Evolutionary conservation across 352 stramenopile genomes (phyloP).

Genomic region (Blastocystis sp.): DNA sequence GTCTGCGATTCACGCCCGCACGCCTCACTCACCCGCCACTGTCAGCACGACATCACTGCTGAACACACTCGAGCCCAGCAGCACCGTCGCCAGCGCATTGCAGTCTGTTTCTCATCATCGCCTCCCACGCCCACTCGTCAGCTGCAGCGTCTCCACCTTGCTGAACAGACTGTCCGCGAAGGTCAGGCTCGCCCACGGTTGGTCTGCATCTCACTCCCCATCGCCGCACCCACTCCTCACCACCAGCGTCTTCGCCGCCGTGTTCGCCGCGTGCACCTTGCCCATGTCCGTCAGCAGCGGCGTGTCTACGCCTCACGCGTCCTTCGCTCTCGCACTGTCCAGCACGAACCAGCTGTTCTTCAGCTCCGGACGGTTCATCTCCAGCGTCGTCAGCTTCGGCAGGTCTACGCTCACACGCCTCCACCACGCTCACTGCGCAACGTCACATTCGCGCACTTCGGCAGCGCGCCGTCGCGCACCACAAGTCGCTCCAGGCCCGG

Average conservation of each 20-base stretch:
- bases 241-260: not conserved
- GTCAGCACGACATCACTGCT: not conserved
- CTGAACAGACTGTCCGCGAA: not conserved
- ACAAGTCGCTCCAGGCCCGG: not conserved
- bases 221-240: not conserved
- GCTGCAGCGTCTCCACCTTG: not conserved
- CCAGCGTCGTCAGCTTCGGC: not conserved
- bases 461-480: not conserved
- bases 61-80: not conserved
- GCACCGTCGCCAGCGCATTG: not conserved
- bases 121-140: not conserved
- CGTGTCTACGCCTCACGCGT: not conserved
- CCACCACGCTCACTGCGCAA: not conserved
- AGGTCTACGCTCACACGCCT: not conserved
- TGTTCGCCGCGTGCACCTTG: not conserved
- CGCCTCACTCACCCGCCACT: not conserved
- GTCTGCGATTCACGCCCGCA: not conserved
- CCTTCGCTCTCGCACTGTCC: not conserved
- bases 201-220: not conserved
- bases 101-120: not conserved
- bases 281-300: conserved; percentile 5
- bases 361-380: not conserved
- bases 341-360: not conserved
- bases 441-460: not conserved
- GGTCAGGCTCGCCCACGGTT: not conserved